These are phyloP conservation scores for Spiraea crenata DNA, from an alignment of 331 rosid genomes.

Conservation along the genomic window DNA sequence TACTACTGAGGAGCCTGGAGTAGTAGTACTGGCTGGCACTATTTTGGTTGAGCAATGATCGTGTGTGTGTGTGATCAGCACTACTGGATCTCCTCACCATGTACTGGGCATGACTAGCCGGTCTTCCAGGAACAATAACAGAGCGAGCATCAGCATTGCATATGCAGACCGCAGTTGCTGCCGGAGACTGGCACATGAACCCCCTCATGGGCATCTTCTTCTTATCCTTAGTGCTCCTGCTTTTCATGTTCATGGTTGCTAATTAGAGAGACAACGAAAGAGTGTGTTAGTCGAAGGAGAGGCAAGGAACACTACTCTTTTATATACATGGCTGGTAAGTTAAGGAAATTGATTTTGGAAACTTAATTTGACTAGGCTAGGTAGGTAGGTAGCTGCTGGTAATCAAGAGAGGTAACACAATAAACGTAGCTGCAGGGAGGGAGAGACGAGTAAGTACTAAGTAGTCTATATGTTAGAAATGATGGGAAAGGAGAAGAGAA, in stretches of 20 bases:
- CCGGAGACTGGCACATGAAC: slow-evolving; percentile 74
- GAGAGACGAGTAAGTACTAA: slow-evolving; percentile 16
- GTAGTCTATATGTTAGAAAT: slow-evolving; percentile 12
- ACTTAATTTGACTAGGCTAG: too few species aligned
- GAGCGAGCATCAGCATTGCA: slow-evolving; percentile 47
- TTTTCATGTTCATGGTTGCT: slow-evolving; percentile 30
- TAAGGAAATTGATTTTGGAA: too few species aligned
- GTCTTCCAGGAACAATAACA: slow-evolving; percentile 47
- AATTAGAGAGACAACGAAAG: not conserved
- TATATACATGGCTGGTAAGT: too few species aligned
- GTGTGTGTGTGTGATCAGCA: not conserved
- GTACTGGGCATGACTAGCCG: not conserved
- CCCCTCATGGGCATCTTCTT: slow-evolving; percentile 52
- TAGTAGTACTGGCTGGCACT: not conserved
- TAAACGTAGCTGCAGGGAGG: too few species aligned
- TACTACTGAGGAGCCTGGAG: not conserved
- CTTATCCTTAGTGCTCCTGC: not conserved
- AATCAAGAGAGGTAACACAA: too few species aligned
- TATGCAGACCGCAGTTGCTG: slow-evolving; percentile 79
- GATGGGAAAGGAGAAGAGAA: not conserved
- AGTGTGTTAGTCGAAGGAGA: not conserved
- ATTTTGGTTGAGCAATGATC: too few species aligned
- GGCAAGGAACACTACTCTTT: not conserved
- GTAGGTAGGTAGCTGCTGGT: too few species aligned
- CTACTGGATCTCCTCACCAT: slow-evolving; percentile 5